Percentiles rank a stretch among this genome's conserved stretches.
phyloP scores from a whole-genome alignment of 768 basidiomycete genomes.

The Lentinula boryana region DNA sequence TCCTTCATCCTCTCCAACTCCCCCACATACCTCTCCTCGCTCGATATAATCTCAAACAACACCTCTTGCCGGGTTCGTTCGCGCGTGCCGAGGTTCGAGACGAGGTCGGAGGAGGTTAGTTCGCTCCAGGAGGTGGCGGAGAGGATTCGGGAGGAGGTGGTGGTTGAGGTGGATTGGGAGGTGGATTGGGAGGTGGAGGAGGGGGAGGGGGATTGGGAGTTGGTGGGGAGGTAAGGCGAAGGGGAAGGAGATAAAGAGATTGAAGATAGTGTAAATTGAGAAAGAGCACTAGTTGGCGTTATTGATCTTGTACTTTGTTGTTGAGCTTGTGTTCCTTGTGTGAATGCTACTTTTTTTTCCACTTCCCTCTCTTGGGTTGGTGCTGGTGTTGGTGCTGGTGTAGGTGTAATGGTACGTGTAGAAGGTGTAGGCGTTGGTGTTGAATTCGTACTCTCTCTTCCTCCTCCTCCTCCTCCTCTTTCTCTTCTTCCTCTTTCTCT shows the following conservation, averaged over 20 bases:
- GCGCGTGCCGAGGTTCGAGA: conserved; percentile 86
- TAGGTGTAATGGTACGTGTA: conserved; percentile 3
- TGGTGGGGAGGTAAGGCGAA: conserved; percentile 13
- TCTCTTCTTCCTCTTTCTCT: conserved; percentile 18
- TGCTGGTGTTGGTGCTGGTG: conserved; percentile 12
- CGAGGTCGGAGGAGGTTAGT: conserved; percentile 89
- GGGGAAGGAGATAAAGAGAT: conserved; percentile 17
- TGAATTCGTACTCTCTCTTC: conserved; percentile 19
- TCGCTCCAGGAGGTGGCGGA: conserved; percentile 88
- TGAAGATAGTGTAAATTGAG: conserved; percentile 43
- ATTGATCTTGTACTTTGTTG: conserved; percentile 60
- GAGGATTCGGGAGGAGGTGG: conserved; percentile 43
- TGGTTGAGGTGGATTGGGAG: too few relatives aligned
- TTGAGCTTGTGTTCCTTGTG: too few relatives aligned
- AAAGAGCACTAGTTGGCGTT: conserved; percentile 32
- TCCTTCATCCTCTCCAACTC: conserved; percentile 91
- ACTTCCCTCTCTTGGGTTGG: conserved; percentile 31
- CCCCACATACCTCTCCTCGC: conserved; percentile 94
- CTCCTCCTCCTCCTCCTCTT: neutral
- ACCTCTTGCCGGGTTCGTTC: conserved; percentile 97
- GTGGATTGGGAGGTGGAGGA: neutral
- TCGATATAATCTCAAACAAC: conserved; percentile 92
- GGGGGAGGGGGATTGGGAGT: conserved; percentile 9
- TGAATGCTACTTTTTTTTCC: conserved; percentile 84
- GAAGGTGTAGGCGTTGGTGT: conserved; percentile 26